Conservation (phyloP, 2,329 filamentous ascomycete species). For the Claviceps sp. region DNA sequence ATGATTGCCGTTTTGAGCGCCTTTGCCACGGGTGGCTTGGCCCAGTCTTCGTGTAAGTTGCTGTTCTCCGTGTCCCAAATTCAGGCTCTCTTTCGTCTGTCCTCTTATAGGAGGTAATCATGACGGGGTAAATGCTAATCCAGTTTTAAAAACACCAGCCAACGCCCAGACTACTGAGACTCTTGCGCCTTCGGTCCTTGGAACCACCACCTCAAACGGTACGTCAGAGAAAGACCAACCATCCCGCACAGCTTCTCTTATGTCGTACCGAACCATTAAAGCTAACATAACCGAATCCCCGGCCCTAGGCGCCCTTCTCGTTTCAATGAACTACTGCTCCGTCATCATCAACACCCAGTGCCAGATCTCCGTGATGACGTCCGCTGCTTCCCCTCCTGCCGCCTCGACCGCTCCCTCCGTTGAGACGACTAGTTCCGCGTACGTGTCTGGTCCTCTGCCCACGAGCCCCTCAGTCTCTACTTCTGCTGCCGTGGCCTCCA, state of each 20-base stretch:
- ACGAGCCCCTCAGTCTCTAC: not conserved
- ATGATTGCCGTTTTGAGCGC: constrained; percentile 12
- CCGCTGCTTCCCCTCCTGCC: constrained; percentile 9
- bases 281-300: not conserved
- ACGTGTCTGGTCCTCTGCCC: not conserved
- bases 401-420: constrained; percentile 10
- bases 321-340: constrained; percentile 24
- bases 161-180: constrained; percentile 16
- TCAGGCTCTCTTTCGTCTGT: not conserved
- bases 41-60: constrained; percentile 11
- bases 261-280: not conserved
- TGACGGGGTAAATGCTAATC: not conserved
- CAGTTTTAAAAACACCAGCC: constrained; percentile 11
- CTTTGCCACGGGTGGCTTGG: constrained; percentile 10
- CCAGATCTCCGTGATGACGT: constrained; percentile 16
- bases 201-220: constrained; percentile 20
- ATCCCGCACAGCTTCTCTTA: not conserved
- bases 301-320: constrained; percentile 17
- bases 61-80: not conserved
- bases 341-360: constrained; percentile 22
- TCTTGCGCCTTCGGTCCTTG: constrained; percentile 18
- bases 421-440: constrained; percentile 4
- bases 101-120: not conserved
- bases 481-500: constrained; percentile 6
- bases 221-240: constrained; percentile 2